Conservation (phyloP, 1,284 basidiomycete species). For the Blastosporella zonata region DNA sequence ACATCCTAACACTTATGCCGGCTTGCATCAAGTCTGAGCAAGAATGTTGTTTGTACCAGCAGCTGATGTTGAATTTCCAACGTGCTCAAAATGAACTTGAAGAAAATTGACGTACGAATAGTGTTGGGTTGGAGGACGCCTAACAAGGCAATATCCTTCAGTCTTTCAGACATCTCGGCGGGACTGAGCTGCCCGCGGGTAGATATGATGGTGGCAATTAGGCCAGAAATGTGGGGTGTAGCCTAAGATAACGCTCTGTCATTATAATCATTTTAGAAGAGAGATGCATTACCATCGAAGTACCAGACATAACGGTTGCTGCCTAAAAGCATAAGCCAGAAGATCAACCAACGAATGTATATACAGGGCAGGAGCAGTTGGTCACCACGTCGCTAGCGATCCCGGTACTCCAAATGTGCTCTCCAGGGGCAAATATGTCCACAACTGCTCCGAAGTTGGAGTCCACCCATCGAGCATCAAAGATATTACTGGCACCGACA, state of each 20-base stretch:
- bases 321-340: slow-evolving; percentile 60
- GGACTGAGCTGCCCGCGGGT: slow-evolving; percentile 23
- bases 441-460: slow-evolving; percentile 35
- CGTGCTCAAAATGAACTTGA: too few relatives aligned
- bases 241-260: neutral
- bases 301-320: slow-evolving; percentile 65
- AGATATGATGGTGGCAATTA: slow-evolving; percentile 29
- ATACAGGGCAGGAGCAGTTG: slow-evolving; percentile 17
- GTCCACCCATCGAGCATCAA: slow-evolving; percentile 39
- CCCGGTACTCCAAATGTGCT: slow-evolving; percentile 31
- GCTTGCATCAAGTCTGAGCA: too few relatives aligned
- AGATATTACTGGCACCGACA: slow-evolving; percentile 58
- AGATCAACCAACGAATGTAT: slow-evolving; percentile 38
- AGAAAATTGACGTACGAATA: too few relatives aligned
- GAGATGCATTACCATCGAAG: slow-evolving; percentile 44
- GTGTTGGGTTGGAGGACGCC: too few relatives aligned
- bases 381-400: slow-evolving; percentile 29
- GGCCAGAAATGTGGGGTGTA: slow-evolving; percentile 25
- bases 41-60: too few relatives aligned
- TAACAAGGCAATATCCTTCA: neutral
- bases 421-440: slow-evolving; percentile 36
- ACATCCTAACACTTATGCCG: too few relatives aligned
- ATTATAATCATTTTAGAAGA: neutral
- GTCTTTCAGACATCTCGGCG: slow-evolving; percentile 22
- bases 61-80: too few relatives aligned